Evolutionary conservation across 164 flowering plant species (phyloP), one percentile per base, ranked within the genome.

Genomic region (Platanus orientalis): DNA sequence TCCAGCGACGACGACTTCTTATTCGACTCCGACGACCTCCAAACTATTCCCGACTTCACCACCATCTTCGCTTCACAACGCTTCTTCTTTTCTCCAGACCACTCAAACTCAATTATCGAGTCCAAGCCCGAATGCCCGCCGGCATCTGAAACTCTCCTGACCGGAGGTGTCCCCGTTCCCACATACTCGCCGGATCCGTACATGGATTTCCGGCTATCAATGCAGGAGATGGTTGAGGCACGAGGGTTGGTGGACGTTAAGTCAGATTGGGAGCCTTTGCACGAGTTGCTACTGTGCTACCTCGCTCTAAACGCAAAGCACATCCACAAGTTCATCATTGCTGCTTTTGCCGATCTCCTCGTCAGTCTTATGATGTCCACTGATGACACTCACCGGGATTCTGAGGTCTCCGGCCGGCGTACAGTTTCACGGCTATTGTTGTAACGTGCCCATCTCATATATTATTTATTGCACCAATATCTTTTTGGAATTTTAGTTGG

Each of bases 141-240:
- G 6, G 84, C 81, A 26, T 76, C n/a, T n/a, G n/a, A n/a, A n/a
- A n/a, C n/a, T n/a, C n/a, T n/a, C n/a, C n/a, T n/a, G n/a, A n/a
- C n/a, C n/a, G n/a, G n/a, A n/a, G n/a, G n/a, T n/a, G n/a, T n/a
- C n/a, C n/a, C n/a, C n/a, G n/a, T n/a, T n/a, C n/a, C n/a, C n/a
- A n/a, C n/a, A n/a, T n/a, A 73, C 73, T 66, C 78, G 1, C 66
- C 68, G 26, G 86, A 87, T 67, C 92, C 92, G 2, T 87, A 77
- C 71, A 27, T 54, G 56, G 96, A 90, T 65, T 90, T 92, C 79
- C 73, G 92, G 61, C 73, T 78, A 30, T 90, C 96, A n/a, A 92
- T 92, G 98, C 85, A 90, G 68, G 98, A 92, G 73, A 92, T 92
- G 96, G 90, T 88, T 73, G 93, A 83, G 53, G 85, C 92, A 6